Evolutionary conservation across 805 yeast species (phyloP).

Genomic region (Priceomyces melissophilus): DNA sequence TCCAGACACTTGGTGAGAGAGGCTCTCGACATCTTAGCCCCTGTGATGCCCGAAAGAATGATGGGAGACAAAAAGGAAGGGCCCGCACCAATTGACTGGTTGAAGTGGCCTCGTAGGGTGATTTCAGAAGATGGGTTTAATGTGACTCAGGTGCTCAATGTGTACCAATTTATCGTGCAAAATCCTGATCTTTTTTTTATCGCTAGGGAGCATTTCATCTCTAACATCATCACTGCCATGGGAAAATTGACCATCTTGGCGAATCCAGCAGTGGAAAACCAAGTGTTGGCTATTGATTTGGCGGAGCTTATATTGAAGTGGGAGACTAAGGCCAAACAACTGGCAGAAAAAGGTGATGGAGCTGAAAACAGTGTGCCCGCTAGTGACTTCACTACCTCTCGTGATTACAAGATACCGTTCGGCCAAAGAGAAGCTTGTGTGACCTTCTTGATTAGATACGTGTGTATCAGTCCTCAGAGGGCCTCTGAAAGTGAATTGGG

Average conservation of each 20-base stretch:
- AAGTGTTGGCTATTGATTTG: slow-evolving; percentile 79
- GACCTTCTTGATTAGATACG: slow-evolving; percentile 81
- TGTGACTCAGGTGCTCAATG: slow-evolving; percentile 79
- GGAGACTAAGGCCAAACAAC: slow-evolving; percentile 57
- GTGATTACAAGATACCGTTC: slow-evolving; percentile 61
- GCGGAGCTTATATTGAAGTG: slow-evolving; percentile 83
- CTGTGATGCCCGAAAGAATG: slow-evolving; percentile 72
- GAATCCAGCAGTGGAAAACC: slow-evolving; percentile 77
- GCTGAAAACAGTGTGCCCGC: not conserved
- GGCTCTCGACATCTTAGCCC: slow-evolving; percentile 84
- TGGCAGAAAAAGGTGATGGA: slow-evolving; percentile 4
- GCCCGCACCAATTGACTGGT: slow-evolving; percentile 59
- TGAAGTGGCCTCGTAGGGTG: slow-evolving; percentile 92
- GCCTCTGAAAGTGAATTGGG: slow-evolving; percentile 83
- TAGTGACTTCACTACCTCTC: slow-evolving; percentile 43
- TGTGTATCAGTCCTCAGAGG: slow-evolving; percentile 80
- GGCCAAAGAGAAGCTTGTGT: slow-evolving; percentile 86
- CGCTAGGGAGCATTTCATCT: slow-evolving; percentile 84
- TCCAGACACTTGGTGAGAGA: slow-evolving; percentile 79
- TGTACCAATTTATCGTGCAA: slow-evolving; percentile 83
- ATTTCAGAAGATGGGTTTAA: slow-evolving; percentile 86
- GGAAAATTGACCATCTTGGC: slow-evolving; percentile 80
- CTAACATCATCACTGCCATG: slow-evolving; percentile 88
- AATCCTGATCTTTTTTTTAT: slow-evolving; percentile 82
- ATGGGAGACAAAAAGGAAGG: slow-evolving; percentile 51